Evolutionary conservation across 2,329 filamentous ascomycete genomes (phyloP), one percentile per base, ranked within the genome.

Genomic region (Peltaster fructicola): DNA sequence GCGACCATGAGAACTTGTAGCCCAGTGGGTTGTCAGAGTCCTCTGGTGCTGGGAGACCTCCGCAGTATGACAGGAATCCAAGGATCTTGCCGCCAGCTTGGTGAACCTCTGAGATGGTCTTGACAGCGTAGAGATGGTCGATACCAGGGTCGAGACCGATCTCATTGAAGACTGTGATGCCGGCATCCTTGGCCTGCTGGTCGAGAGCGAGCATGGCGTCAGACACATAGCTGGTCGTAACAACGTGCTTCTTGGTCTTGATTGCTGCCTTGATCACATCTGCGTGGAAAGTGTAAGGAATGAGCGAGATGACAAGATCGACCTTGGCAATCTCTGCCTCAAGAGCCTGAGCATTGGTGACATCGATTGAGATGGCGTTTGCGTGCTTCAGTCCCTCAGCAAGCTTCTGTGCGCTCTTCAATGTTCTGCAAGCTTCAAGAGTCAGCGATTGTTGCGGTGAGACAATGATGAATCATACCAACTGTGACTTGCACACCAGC

Each of bases 101-200:
- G 64, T 93, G 84, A n/a, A 92, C 81, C 47, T 81, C 68, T 26
- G 76, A 68, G 43, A 93, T 92, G 29, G 73, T 80, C 61, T 85
- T 78, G 51, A 93, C 68, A 22, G 84, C 84, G 48, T 85, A 77
- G 29, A 75, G 56, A 50, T 77, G 72, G 48, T 81, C 74, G 37
- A 81, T 68, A 47, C 73, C 73, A 14, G 73, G 73, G 51, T 77
- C 73, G 20, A 62, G 52, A 33, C 81, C 81, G 47, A 91, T 90
- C 66, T 95, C 85, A 57, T 95, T 93, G 77, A 93, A 84, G 48
- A 93, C 84, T 7, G 81, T 91, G 49, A 93, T 93, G 33, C 82
- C 84, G 10, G 85, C 85, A 35, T 75, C 77, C 65, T 92, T 91
- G 51, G 67, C 71, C 41, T 75, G 61, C 42, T 72, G 61, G 44